Conservation (phyloP, 352 stramenopile genomes). For the Phytophthora litchii region DNA sequence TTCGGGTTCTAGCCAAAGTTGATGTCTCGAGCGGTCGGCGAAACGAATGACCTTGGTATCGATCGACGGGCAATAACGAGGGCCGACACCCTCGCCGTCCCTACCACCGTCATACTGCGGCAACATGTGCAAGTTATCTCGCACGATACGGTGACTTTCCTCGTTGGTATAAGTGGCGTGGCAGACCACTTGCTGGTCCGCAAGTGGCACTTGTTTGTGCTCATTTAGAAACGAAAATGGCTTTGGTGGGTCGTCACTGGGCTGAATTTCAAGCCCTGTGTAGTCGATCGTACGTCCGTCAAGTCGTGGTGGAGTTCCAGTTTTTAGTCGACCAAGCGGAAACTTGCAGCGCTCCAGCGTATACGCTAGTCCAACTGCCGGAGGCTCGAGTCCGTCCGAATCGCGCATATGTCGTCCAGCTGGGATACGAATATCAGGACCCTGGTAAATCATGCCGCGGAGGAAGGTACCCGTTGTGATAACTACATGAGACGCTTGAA, state of each 20-base stretch:
- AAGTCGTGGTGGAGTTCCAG: conserved; percentile 96
- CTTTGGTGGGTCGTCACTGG: conserved; percentile 89
- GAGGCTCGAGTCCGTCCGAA: conserved; percentile 90
- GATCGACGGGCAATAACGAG: conserved; percentile 97
- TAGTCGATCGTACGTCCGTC: conserved; percentile 97
- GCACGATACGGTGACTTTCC: conserved; percentile 94
- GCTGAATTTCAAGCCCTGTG: conserved; percentile 90
- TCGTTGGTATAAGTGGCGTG: conserved; percentile 97
- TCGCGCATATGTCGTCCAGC: conserved; percentile 93
- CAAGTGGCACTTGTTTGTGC: conserved; percentile 55
- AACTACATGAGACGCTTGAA: conserved; percentile 80
- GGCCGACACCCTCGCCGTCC: conserved; percentile 72
- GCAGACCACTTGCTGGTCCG: conserved; percentile 90
- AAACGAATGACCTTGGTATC: conserved; percentile 95
- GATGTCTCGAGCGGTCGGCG: conserved; percentile 72
- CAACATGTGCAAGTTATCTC: conserved; percentile 93
- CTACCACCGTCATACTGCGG: conserved; percentile 91
- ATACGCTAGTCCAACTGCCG: conserved; percentile 93
- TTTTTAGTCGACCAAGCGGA: conserved; percentile 95
- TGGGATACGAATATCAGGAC: conserved; percentile 89
- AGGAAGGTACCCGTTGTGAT: conserved; percentile 99
- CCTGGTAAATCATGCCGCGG: conserved; percentile 96
- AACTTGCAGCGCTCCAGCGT: conserved; percentile 94
- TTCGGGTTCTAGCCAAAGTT: conserved; percentile 98
- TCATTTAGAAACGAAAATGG: conserved; percentile 97